Conservation (phyloP, 2,329 filamentous ascomycete genomes). For the Verticillium zaregamsianum region DNA sequence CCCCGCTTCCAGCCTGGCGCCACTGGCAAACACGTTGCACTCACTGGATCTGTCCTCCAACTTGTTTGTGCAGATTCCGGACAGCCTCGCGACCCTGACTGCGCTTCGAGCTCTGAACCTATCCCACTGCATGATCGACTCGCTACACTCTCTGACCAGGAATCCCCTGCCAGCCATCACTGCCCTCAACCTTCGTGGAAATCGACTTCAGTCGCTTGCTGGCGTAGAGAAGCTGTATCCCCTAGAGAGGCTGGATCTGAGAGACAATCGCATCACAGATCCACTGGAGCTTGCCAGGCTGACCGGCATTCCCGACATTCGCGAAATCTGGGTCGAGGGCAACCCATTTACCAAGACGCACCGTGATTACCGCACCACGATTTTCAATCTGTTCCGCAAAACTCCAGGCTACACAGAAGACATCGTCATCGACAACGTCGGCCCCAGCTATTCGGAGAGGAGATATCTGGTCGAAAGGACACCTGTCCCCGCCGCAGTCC, state of each 20-base stretch:
- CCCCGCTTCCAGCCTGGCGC: slow-evolving; percentile 68
- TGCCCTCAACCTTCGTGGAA: slow-evolving; percentile 84
- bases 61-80: slow-evolving; percentile 89
- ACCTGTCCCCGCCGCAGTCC: slow-evolving; percentile 70
- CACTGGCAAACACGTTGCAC: slow-evolving; percentile 81
- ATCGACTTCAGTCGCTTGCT: slow-evolving; percentile 80
- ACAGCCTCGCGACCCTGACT: slow-evolving; percentile 80
- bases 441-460: slow-evolving; percentile 80
- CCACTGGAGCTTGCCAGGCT: slow-evolving; percentile 85
- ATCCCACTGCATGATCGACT: slow-evolving; percentile 97
- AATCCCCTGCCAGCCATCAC: slow-evolving; percentile 91
- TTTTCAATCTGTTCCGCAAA: slow-evolving; percentile 93
- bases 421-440: slow-evolving; percentile 79
- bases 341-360: slow-evolving; percentile 92
- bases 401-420: slow-evolving; percentile 89
- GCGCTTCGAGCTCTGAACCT: slow-evolving; percentile 89
- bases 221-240: slow-evolving; percentile 87
- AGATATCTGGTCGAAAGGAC: slow-evolving; percentile 79
- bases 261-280: slow-evolving; percentile 88
- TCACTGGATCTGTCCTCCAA: slow-evolving; percentile 92
- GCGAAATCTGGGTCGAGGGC: slow-evolving; percentile 86
- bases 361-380: slow-evolving; percentile 76
- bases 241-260: slow-evolving; percentile 82
- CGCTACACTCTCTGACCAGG: slow-evolving; percentile 78
- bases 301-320: slow-evolving; percentile 85